Evolutionary conservation across 345 rosid species (phyloP), one percentile per base, ranked within the genome.

Genomic region (Combretum micranthum): DNA sequence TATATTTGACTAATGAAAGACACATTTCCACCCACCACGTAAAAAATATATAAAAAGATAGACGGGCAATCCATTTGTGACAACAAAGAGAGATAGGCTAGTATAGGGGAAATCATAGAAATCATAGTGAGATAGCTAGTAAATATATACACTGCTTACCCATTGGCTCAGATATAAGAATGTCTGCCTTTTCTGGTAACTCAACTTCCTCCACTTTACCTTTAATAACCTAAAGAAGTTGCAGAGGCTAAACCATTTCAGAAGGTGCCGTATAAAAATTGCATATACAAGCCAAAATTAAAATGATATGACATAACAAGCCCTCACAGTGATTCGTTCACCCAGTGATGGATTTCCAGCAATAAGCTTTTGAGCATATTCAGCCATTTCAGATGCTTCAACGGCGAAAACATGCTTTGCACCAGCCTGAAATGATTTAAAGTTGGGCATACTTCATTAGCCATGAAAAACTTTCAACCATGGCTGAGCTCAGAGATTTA

Each of bases 381-480:
- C 97, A 49, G 96, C 89, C 97, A 93, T 93, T 77, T 93, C 99
- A 51, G 97, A 93, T 67, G 99, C 97, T 82, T 93, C 99, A 50
- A 93, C 88, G 49, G 99, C 99, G 79, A 89, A 93, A 50, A 89
- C 97, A 87, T 89, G 99, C 75, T 83, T 93, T 67, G 97, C 99
- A 74, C 99, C 97, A 73, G 97, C 99, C 97, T 93, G 78, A 49
- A 60, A 15, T 39, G 55, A 52, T 26, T 42, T 17, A 16, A 39
- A 37, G 54, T 60, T 26, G 39, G 9, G 39, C 39, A 32, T 32
- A 32, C 39, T 32, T 32, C 10, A 32, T 32, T 32, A 32, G 10
- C 7, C 39, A 32, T 32, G 39, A 32, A 25, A 7, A 32, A 5
- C 9, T 32, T 9, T 32, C 10, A 32, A 4, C 39, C 39, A 32